Conservation (phyloP, 192 early-diverging fungal species). For the Phycomyces nitens region DNA sequence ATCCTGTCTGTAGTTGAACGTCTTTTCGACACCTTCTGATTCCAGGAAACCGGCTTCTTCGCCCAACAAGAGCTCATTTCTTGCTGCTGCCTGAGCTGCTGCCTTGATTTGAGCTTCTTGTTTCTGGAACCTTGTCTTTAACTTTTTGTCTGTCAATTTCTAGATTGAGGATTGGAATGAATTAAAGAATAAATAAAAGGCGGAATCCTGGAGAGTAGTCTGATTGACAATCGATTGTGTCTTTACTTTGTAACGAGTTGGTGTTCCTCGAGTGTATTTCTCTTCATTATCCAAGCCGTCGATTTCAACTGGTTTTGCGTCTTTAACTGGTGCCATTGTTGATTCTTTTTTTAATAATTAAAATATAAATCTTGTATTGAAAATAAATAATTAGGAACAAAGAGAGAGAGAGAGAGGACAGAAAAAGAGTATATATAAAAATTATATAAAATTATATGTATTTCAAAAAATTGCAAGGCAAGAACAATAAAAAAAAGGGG, state of each 20-base stretch:
- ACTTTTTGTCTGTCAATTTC: slow-evolving; percentile 69
- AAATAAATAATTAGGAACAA: no score
- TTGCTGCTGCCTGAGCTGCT: slow-evolving; percentile 70
- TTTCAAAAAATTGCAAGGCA: no score
- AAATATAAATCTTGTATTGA: no score
- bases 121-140: slow-evolving; percentile 58
- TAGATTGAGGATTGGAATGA: no score
- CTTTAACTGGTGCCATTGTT: neutral
- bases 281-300: slow-evolving; percentile 21
- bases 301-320: neutral
- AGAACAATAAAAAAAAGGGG: no score
- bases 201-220: no score
- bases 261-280: slow-evolving; percentile 23
- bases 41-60: slow-evolving; percentile 81
- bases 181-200: no score
- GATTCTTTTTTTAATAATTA: slow-evolving; percentile 4
- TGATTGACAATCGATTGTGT: no score
- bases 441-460: no score
- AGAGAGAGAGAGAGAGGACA: no score
- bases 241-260: slow-evolving; percentile 12
- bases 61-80: slow-evolving; percentile 72
- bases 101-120: slow-evolving; percentile 59
- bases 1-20: slow-evolving; percentile 78
- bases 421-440: no score
- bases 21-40: slow-evolving; percentile 87